Evolutionary conservation across 2,329 filamentous ascomycete species (phyloP), one percentile per base, ranked within the genome.

Genomic region (Scopulariopsis brevicaulis): DNA sequence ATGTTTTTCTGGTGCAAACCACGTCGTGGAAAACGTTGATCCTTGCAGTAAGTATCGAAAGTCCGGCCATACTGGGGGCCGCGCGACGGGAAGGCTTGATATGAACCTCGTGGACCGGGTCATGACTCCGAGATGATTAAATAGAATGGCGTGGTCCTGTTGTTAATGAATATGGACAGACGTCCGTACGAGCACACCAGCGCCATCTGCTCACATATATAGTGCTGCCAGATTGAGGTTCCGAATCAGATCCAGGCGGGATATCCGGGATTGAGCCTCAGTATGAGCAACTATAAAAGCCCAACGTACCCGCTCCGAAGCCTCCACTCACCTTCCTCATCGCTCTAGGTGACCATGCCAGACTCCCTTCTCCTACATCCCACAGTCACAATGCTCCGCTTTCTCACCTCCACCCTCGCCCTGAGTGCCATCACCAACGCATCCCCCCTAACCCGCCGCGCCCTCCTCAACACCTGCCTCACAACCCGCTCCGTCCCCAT

Each of bases 381-480:
- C n/a, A n/a, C 15, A 40, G 12, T 40, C 6, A 7, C n/a, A 34
- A 58, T 58, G 56, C 24, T 58, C 28, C 28, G 37, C 8, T 53
- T 54, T 51, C 22, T 51, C 14, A 54, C 51, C 24, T 35, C 56
- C 12, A 10, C 22, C 40, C 35, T 58, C 20, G 56, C 51, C 28
- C 51, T 58, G 32, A 35, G 24, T 14, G 56, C 56, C 28, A 32
- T 22, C 35, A 32, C 51, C 8, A 35, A 46, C 14, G 57, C 37
- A 3, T n/a, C n/a, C 35, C 51, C 57, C 14, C 53, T 59, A 4
- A 22, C 52, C 57, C 46, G 37, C 24, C 57, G 57, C 25, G 57
- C 57, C 40, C 28, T 46, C 25, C 37, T 59, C 24, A 40, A 34
- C 28, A 25, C 51, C 28, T 59, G 57, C 46, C 57, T 59, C 20